Percentiles rank a stretch among this genome's conserved stretches.
These are phyloP conservation scores for Conringia planisiliqua DNA, from an alignment of 345 rosid genomes.

Conservation along the genomic window DNA sequence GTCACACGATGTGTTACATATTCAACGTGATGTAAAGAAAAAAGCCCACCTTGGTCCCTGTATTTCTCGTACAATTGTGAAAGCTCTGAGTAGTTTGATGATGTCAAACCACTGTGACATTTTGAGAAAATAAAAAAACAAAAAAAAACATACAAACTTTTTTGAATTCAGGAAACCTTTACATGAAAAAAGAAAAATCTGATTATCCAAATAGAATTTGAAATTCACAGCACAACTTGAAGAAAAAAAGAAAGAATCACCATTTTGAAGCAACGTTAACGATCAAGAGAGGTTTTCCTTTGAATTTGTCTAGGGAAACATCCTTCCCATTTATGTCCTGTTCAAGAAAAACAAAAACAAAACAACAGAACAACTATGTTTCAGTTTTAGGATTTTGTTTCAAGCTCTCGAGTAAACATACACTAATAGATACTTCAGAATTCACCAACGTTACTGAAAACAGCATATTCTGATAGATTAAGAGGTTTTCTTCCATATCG, in stretches of 20 bases:
- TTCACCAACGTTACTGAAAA: not conserved
- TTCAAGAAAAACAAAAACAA: not conserved
- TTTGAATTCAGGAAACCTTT: not conserved
- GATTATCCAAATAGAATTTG: not conserved
- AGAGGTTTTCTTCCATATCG: not conserved
- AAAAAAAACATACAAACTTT: not conserved
- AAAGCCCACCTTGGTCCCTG: constrained; percentile 68
- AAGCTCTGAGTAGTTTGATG: constrained; percentile 81
- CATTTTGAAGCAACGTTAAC: constrained; percentile 95
- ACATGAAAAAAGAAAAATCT: not conserved
- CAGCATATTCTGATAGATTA: not conserved
- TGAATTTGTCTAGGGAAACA: constrained; percentile 63
- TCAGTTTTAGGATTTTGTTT: not conserved
- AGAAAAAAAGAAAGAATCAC: constrained; percentile 29
- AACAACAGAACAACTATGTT: not conserved
- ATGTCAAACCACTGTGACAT: constrained; percentile 67
- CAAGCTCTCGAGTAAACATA: not conserved
- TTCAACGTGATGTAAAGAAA: not conserved
- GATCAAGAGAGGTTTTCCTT: constrained; percentile 76
- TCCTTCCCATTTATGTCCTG: constrained; percentile 84
- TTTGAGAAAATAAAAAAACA: not conserved
- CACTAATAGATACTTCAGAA: not conserved
- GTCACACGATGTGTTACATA: not conserved
- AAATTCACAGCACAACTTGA: not conserved
- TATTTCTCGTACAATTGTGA: constrained; percentile 70